Evolutionary conservation across 1,139 yeast species (phyloP).

Genomic region (Saccharomyces hybrid): DNA sequence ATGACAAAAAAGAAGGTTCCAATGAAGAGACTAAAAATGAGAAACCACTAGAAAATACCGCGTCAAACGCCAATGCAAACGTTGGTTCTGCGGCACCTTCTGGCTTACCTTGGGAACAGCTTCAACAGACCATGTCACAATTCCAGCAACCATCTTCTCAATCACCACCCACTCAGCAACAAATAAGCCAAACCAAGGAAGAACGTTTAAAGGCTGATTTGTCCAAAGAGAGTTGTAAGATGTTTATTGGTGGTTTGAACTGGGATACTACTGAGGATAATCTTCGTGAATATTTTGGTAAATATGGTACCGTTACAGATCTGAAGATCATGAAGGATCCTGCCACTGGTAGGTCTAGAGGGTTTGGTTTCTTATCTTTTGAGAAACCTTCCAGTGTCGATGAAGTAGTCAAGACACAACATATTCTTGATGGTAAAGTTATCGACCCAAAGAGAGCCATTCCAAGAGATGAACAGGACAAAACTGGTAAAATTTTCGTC

Average conservation of each 20-base stretch:
- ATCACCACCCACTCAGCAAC: constrained; percentile 8
- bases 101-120: constrained; percentile 29
- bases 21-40: constrained; percentile 2
- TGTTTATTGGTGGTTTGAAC: constrained; percentile 96
- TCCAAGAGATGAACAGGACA: constrained; percentile 96
- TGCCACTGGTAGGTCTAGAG: constrained; percentile 86
- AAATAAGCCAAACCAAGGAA: neutral
- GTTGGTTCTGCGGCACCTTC: constrained; percentile 25
- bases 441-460: constrained; percentile 98
- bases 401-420: constrained; percentile 80
- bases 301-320: constrained; percentile 85
- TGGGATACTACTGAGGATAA: constrained; percentile 96
- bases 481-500: constrained; percentile 93
- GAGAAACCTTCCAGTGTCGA: constrained; percentile 76
- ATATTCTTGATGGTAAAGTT: constrained; percentile 88
- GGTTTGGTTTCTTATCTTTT: constrained; percentile 92
- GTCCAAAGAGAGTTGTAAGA: constrained; percentile 64
- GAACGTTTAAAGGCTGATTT: constrained; percentile 35
- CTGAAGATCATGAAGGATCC: constrained; percentile 92
- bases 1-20: constrained; percentile 5
- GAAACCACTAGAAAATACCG: neutral
- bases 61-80: constrained; percentile 7
- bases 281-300: constrained; percentile 70
- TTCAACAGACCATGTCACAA: constrained; percentile 33
- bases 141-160: constrained; percentile 32